These are phyloP conservation scores for Acanthamoeba culbertsoni DNA, from an alignment of 208 protist genomes.

Conservation along the genomic window DNA sequence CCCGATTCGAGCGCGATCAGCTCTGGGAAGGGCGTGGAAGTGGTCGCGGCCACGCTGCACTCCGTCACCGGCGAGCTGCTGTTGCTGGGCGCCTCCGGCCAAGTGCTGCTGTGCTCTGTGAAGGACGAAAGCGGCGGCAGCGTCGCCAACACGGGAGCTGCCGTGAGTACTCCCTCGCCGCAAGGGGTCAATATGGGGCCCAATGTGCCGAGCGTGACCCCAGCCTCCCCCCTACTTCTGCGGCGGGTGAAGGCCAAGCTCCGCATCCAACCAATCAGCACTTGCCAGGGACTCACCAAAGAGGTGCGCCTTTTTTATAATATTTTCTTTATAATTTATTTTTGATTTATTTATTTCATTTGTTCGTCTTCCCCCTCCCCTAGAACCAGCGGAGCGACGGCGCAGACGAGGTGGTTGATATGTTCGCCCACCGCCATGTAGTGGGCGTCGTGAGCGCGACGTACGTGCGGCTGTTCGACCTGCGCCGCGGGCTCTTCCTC, in stretches of 20 bases:
- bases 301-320: background rate
- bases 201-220: background rate
- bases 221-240: background rate
- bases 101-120: background rate
- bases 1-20: too few species aligned
- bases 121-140: background rate
- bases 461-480: background rate
- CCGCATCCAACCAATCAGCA: background rate
- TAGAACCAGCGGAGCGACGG: background rate
- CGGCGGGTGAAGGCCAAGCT: background rate
- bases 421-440: background rate
- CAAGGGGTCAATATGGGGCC: background rate
- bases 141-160: background rate
- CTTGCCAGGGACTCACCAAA: background rate
- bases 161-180: background rate
- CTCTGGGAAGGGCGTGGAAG: background rate
- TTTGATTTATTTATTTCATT: background rate
- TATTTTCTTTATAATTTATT: background rate
- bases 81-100: background rate
- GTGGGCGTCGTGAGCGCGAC: constrained; percentile 8
- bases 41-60: background rate
- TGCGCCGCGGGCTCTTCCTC: background rate
- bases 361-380: background rate
- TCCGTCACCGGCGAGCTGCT: background rate
- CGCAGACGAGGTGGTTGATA: background rate